Percentiles rank a stretch among this genome's conserved stretches.
These are phyloP conservation scores for Trichocomaceae sp. DNA, from an alignment of 2,329 filamentous ascomycete species.

Conservation along the genomic window DNA sequence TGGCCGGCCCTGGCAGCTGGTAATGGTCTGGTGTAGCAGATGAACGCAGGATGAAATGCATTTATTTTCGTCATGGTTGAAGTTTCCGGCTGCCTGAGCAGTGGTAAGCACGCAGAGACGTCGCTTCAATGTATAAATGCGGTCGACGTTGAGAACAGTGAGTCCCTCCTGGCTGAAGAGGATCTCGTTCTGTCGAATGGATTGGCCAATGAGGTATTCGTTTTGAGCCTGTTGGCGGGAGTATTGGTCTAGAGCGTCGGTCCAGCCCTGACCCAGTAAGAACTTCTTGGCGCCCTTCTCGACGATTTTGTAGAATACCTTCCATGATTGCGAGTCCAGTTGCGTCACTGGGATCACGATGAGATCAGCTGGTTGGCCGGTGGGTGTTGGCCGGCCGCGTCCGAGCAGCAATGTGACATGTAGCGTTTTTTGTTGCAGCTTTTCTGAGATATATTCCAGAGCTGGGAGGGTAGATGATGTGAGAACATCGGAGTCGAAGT, in stretches of 20 bases:
- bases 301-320: slow-evolving; percentile 28
- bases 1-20: slow-evolving; percentile 35
- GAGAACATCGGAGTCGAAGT: slow-evolving; percentile 32
- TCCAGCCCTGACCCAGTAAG: slow-evolving; percentile 34
- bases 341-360: slow-evolving; percentile 33
- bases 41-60: slow-evolving; percentile 36
- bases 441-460: slow-evolving; percentile 37
- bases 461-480: slow-evolving; percentile 33
- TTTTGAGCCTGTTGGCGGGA: slow-evolving; percentile 29
- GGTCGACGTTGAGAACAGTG: slow-evolving; percentile 40
- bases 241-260: slow-evolving; percentile 24
- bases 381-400: slow-evolving; percentile 34
- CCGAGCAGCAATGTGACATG: slow-evolving; percentile 38
- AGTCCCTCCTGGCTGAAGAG: slow-evolving; percentile 40
- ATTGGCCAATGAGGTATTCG: slow-evolving; percentile 38
- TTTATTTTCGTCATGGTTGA: slow-evolving; percentile 20
- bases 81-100: slow-evolving; percentile 14
- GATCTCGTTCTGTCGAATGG: slow-evolving; percentile 40
- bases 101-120: slow-evolving; percentile 34
- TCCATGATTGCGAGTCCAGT: slow-evolving; percentile 26
- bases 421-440: slow-evolving; percentile 33
- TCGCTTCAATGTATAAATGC: slow-evolving; percentile 41
- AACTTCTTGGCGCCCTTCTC: slow-evolving; percentile 33
- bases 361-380: slow-evolving; percentile 32
- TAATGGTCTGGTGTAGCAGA: slow-evolving; percentile 36